These are phyloP conservation scores for Boletales sp. DNA, from an alignment of 768 basidiomycete genomes.

Conservation along the genomic window DNA sequence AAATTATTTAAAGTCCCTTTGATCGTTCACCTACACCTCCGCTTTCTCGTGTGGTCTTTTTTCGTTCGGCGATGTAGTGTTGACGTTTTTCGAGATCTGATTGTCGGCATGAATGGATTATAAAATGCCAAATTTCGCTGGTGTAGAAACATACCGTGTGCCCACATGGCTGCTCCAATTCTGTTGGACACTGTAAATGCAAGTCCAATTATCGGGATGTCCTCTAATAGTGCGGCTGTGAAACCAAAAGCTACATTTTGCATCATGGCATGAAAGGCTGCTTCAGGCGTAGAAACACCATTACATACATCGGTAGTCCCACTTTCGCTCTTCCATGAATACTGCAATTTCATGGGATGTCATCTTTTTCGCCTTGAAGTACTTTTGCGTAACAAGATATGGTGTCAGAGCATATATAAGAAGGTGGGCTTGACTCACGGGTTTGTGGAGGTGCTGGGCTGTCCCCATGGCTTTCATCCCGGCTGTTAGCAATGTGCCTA, in stretches of 20 bases:
- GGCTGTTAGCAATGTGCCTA: conserved; percentile 60
- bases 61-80: conserved; percentile 40
- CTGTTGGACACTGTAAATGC: conserved; percentile 83
- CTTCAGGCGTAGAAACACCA: not conserved
- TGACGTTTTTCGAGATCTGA: conserved; percentile 63
- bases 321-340: conserved; percentile 87
- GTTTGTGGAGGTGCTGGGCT: conserved; percentile 61
- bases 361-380: conserved; percentile 87
- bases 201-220: conserved; percentile 76
- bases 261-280: not conserved
- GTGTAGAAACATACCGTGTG: conserved; percentile 51
- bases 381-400: conserved; percentile 39
- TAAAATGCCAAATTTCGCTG: not conserved
- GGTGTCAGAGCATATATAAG: not conserved
- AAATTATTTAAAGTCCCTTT: not conserved
- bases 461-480: conserved; percentile 67
- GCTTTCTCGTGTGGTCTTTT: not conserved
- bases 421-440: conserved; percentile 39
- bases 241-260: conserved; percentile 72
- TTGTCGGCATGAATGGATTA: not conserved
- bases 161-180: conserved; percentile 95
- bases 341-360: conserved; percentile 58
- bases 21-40: not conserved
- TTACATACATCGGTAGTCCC: conserved; percentile 74
- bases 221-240: conserved; percentile 75